A percentile compares a stretch with the other conserved stretches of the same genome.
Evolutionary conservation across 2,329 filamentous ascomycete genomes (phyloP).

Genomic region (Dothiorella sarmentorum): DNA sequence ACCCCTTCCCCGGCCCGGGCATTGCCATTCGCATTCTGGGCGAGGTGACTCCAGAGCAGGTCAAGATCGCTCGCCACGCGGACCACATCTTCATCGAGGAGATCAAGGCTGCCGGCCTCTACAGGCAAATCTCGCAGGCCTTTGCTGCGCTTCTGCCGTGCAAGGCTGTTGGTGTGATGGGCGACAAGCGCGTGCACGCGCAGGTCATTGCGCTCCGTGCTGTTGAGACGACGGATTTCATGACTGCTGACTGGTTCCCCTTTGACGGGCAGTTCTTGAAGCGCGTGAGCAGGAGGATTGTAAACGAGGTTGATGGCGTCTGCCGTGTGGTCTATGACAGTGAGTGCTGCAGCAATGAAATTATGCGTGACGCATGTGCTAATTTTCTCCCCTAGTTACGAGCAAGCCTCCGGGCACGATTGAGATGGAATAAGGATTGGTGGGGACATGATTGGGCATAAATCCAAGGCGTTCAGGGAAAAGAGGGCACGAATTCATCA

Average conservation of each 20-base stretch:
- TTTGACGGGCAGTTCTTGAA: slow-evolving; percentile 65
- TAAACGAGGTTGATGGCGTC: slow-evolving; percentile 73
- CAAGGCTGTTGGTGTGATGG: slow-evolving; percentile 65
- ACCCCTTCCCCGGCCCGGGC: slow-evolving; percentile 73
- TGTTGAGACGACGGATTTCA: slow-evolving; percentile 65
- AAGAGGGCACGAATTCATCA: background rate
- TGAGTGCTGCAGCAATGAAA: slow-evolving; percentile 37
- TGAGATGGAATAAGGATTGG: slow-evolving; percentile 62
- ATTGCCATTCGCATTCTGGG: slow-evolving; percentile 79
- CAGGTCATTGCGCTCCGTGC: slow-evolving; percentile 61
- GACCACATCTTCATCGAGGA: slow-evolving; percentile 75
- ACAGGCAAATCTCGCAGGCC: slow-evolving; percentile 67
- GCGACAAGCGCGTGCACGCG: slow-evolving; percentile 66
- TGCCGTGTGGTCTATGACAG: slow-evolving; percentile 68
- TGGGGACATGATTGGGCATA: background rate
- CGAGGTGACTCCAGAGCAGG: slow-evolving; percentile 74
- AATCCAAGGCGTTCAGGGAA: slow-evolving; percentile 14
- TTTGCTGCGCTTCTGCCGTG: slow-evolving; percentile 66
- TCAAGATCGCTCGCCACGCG: slow-evolving; percentile 74
- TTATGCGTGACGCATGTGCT: background rate
- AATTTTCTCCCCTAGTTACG: slow-evolving; percentile 46
- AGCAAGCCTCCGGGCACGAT: slow-evolving; percentile 70
- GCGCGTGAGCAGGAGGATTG: slow-evolving; percentile 63
- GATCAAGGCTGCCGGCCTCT: slow-evolving; percentile 70
- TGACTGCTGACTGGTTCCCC: slow-evolving; percentile 69